Conservation (phyloP, 306 rosid species). For the Castanea crenata region DNA sequence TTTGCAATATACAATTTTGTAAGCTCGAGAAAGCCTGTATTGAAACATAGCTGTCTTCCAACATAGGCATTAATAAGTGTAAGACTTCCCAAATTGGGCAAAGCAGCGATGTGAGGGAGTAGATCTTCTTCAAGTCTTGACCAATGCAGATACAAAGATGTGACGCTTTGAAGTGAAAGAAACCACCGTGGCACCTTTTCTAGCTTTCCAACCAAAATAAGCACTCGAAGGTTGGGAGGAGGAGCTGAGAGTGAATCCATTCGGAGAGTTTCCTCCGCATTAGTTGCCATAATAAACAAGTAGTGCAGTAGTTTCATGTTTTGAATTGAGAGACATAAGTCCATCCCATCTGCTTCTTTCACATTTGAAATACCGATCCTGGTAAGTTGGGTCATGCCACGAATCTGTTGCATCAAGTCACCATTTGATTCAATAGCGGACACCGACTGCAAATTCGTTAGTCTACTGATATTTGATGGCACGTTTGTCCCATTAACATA, state of each 20-base stretch:
- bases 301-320: not conserved
- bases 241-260: not conserved
- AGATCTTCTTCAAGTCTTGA: slow-evolving; percentile 3
- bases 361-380: not conserved
- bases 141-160: not conserved
- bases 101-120: not conserved
- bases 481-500: not conserved
- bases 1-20: not conserved
- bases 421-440: not conserved
- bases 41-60: not conserved
- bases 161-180: not conserved
- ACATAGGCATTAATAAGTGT: not conserved
- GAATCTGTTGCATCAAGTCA: not conserved
- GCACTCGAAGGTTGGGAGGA: not conserved
- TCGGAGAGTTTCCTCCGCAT: not conserved
- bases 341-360: not conserved
- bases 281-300: not conserved
- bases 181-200: slow-evolving; percentile 3
- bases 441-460: not conserved
- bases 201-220: not conserved
- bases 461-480: no score
- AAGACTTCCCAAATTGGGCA: not conserved
- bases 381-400: slow-evolving; percentile 11
- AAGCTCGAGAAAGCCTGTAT: slow-evolving; percentile 2
- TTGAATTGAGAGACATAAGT: slow-evolving; percentile 10